Conservation (phyloP, 176 grass and related monocot species). For the Juncus inflexus region DNA sequence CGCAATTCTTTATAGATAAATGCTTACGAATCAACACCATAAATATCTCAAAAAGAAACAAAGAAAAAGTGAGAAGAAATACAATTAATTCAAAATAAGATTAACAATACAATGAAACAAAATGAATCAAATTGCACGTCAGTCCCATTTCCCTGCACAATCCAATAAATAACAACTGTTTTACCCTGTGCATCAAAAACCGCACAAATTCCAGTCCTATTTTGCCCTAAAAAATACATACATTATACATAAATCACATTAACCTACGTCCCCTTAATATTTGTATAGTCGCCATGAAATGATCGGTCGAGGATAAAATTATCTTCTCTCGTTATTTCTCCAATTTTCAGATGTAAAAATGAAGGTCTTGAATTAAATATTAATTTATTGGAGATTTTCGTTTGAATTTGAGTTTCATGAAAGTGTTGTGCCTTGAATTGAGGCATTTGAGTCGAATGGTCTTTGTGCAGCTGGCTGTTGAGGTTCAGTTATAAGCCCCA, state of each 20-base stretch:
- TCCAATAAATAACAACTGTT: slow-evolving; percentile 6
- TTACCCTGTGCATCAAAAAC: slow-evolving; percentile 18
- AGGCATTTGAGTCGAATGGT: slow-evolving; percentile 47
- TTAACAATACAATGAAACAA: too few species aligned
- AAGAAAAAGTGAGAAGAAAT: too few species aligned
- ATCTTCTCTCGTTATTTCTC: too few species aligned
- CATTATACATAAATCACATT: slow-evolving; percentile 16
- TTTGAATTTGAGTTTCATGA: slow-evolving; percentile 36
- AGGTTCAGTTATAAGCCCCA: slow-evolving; percentile 63
- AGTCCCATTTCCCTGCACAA: background rate
- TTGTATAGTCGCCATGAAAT: too few species aligned
- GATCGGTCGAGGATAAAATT: slow-evolving; percentile 1
- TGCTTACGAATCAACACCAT: too few species aligned
- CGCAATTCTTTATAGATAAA: too few species aligned
- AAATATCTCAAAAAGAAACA: too few species aligned
- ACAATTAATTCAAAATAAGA: too few species aligned
- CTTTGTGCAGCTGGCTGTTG: slow-evolving; percentile 38
- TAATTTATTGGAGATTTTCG: too few species aligned
- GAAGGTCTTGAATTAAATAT: too few species aligned
- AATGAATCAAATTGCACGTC: too few species aligned
- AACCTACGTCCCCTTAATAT: slow-evolving; percentile 22
- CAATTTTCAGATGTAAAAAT: too few species aligned
- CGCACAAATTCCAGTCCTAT: slow-evolving; percentile 1
- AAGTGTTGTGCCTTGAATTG: slow-evolving; percentile 57
- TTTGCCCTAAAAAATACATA: background rate